Base-by-base conservation (phyloP, 805 yeast species). In the Myxozyma vanderwaltii region DNA sequence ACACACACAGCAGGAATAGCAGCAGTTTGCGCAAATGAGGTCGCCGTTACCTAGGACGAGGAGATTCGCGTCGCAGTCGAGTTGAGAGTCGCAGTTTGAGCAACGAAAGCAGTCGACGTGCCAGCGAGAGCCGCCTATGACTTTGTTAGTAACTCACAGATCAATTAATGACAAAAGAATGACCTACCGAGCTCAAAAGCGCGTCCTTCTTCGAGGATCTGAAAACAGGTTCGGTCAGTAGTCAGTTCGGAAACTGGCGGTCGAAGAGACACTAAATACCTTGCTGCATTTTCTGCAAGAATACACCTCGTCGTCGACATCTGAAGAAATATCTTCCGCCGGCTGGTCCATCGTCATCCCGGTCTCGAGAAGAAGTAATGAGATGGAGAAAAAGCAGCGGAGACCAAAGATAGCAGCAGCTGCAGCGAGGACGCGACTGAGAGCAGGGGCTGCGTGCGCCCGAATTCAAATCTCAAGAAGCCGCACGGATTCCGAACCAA, bases 11-110 rank as follows among this genome's bases (percentile, higher is more conserved):
- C 99, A 92, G 45, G 86, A 82, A 71, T 92, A 95, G n/a, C 96
- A 88, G 72, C 99, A 92, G 58, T 86, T 86, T 43, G 89, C 83
- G 72, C 99, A 92, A 13, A 92, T 89, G 58, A 94, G 76, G 51
- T 88, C 86, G 29, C 99, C 98, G 58, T 94, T 90, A 1, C 97
- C 98, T 48, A 94, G 77, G 1, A 92, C 97, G 53, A 94, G 76
- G 72, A 94, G 89, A 72, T 91, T 91, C 24, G 95, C 86, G 68
- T 90, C 87, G 63, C 95, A 88, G 26, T 96, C 96, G 56, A 94
- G 76, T 38, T 85, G 81, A 67, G 83, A 81, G 38, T 81, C 78
- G 73, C 99, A 94, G 66, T 86, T 86, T 55, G 95, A 87, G 74
- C 99, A 94, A 48, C 84, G 80, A 75, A 94, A 94, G 74, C 99